Evolutionary conservation across 1,284 basidiomycete species (phyloP).

Genomic region (Porogramme epimiltina): DNA sequence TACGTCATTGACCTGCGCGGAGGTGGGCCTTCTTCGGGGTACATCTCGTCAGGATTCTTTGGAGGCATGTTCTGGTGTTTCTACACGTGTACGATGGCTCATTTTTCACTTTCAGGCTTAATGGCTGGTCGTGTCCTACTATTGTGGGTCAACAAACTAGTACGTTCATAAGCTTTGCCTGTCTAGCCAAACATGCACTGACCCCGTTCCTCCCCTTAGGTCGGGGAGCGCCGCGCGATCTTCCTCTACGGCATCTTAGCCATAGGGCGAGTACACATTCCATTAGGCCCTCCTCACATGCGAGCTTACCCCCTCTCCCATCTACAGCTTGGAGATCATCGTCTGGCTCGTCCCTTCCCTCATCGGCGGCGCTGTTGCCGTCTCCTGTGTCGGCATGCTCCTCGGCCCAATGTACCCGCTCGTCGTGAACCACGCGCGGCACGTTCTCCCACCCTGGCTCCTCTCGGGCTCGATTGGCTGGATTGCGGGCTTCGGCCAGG

Average conservation of each 20-base stretch:
- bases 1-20: slow-evolving; percentile 46
- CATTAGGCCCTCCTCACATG: not conserved
- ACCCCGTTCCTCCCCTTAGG: slow-evolving; percentile 17
- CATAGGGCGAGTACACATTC: slow-evolving; percentile 33
- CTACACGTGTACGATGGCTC: not conserved
- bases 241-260: slow-evolving; percentile 40
- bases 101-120: slow-evolving; percentile 34
- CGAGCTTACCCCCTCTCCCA: not conserved
- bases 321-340: slow-evolving; percentile 51
- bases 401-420: slow-evolving; percentile 57
- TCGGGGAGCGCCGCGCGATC: slow-evolving; percentile 46
- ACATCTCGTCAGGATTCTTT: slow-evolving; percentile 54
- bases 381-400: slow-evolving; percentile 56
- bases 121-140: slow-evolving; percentile 46
- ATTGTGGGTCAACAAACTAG: slow-evolving; percentile 52
- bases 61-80: slow-evolving; percentile 36
- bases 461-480: slow-evolving; percentile 59
- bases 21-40: slow-evolving; percentile 50
- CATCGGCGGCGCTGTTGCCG: slow-evolving; percentile 52
- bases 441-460: slow-evolving; percentile 52
- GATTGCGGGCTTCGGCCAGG: slow-evolving; percentile 57
- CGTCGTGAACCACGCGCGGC: slow-evolving; percentile 49
- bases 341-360: slow-evolving; percentile 64
- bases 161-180: slow-evolving; percentile 17
- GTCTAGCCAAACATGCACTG: too few species aligned